Evolutionary conservation across 805 yeast species (phyloP), one percentile per base, ranked within the genome.

Genomic region (Ogataea paraovalis): DNA sequence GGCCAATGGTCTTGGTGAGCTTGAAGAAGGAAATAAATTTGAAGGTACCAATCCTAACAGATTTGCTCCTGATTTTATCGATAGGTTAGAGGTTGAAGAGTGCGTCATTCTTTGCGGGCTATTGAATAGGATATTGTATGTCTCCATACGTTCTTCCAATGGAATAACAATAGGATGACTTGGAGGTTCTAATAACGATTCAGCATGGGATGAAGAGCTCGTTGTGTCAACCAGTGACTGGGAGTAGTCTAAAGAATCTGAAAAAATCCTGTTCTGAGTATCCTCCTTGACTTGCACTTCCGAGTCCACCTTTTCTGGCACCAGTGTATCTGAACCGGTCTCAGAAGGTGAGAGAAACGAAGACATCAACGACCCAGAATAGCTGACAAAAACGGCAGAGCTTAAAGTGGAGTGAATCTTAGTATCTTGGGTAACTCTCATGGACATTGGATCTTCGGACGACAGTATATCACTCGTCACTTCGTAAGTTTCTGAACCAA

Each of bases 391-490:
- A 4, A 34, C 38, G 12, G 38, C 20, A 4, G 20, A 34, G 21
- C 20, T 16, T 34, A 34, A 18, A 34, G 6, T 16, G 9, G 38
- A 34, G 7, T n/a, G 16, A 5, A 34, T 34, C 16, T 34, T 34
- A 4, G 21, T n/a, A 16, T 18, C 21, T 34, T 34, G 21, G 4
- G 38, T 34, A 36, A 47, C 30, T 42, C 59, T 41, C n/a, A 53
- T 18, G 2, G 59, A 55, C 22, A 46, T 53, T 20, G 56, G 56
- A 42, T 53, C 59, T 33, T 50, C 52, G 23, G 56, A 47, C 2
- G 59, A 55, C 16, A 55, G 41, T 16, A 55, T 53, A 38, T 55
- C 59, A 44, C 59, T 55, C 3, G 59, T 55, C 16, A 55, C 52
- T 41, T 55, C 59, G 32, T 51, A 55, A 13, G 48, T 41, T 27